Percentiles rank a stretch among this genome's conserved stretches.
Evolutionary conservation across 73 alveolate species (phyloP).

Genomic region (Paramecium tetraurelia): DNA sequence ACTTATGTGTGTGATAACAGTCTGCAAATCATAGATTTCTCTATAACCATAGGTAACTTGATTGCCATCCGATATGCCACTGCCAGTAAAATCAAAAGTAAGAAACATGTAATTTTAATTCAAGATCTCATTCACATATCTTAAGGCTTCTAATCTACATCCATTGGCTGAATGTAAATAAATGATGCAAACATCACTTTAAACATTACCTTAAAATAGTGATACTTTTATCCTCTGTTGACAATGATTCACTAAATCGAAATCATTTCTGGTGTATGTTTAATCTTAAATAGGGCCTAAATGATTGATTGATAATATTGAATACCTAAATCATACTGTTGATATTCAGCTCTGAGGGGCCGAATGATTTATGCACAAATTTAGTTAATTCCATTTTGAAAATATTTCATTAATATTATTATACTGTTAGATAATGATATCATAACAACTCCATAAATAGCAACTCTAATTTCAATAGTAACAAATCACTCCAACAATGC

Average conservation of each 20-base stretch:
- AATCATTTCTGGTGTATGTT: neutral
- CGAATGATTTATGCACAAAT: neutral
- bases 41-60: conserved; percentile 8
- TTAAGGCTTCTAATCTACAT: neutral
- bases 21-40: conserved; percentile 14
- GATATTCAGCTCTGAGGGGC: neutral
- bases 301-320: neutral
- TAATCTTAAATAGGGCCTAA: neutral
- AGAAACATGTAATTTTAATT: neutral
- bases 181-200: neutral
- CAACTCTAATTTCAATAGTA: neutral
- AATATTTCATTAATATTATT: conserved; percentile 2
- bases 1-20: neutral
- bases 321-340: neutral
- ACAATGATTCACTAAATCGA: neutral
- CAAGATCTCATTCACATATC: neutral
- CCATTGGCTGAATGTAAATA: conserved; percentile 40
- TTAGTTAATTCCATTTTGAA: conserved; percentile 21
- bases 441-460: neutral
- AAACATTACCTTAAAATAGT: neutral
- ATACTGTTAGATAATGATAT: conserved; percentile 26
- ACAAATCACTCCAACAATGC: neutral
- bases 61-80: neutral
- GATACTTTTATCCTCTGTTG: neutral
- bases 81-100: conserved; percentile 37